Base-by-base conservation (phyloP, 2,329 filamentous ascomycete genomes). In the Aspergillus proliferans region DNA sequence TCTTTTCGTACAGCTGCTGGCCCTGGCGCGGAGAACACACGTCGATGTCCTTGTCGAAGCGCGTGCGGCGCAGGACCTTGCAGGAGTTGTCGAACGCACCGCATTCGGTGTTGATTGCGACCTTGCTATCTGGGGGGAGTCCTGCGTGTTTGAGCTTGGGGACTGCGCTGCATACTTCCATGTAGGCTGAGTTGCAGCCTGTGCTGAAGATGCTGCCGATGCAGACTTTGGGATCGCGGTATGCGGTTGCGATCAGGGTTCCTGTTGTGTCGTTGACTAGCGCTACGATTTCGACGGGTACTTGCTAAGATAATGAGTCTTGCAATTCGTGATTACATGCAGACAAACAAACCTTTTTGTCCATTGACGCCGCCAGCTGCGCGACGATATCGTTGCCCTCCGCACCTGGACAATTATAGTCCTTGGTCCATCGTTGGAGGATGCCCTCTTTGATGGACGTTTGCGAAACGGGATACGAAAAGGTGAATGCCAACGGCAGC, bases 161-260 rank as follows among this genome's bases (percentile, higher is more conserved):
- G 54, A 95, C 89, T 6, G 82, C 84, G 49, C 86, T 86, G 58
- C 81, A 85, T 60, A 90, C 71, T 71, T 96, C 91, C 85, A 96
- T 93, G 75, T 96, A 96, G 28, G 91, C 91, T 28, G 90, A 90
- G 61, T 96, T 96, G 75, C 90, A 95, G 48, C 91, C 91, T 5
- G 92, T 96, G 60, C 92, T 91, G 61, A 96, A 95, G 64, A 96
- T 95, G 70, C 90, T 95, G 46, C 91, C 91, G 58, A 95, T 89
- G 71, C 84, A 88, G 78, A 94, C 89, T 60, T 84, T 81, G 36
- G 84, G 78, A 66, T 96, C 88, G 15, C 87, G 92, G 72, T 96
- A 96, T 36, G 87, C 86, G 19, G 90, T 95, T 52, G 91, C 91
- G 63, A 96, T 91, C 61, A 96, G 76, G 30, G 92, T 95, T 56